These are phyloP conservation scores for Verticillium nonalfalfae DNA, from an alignment of 2,329 filamentous ascomycete species.

Conservation along the genomic window DNA sequence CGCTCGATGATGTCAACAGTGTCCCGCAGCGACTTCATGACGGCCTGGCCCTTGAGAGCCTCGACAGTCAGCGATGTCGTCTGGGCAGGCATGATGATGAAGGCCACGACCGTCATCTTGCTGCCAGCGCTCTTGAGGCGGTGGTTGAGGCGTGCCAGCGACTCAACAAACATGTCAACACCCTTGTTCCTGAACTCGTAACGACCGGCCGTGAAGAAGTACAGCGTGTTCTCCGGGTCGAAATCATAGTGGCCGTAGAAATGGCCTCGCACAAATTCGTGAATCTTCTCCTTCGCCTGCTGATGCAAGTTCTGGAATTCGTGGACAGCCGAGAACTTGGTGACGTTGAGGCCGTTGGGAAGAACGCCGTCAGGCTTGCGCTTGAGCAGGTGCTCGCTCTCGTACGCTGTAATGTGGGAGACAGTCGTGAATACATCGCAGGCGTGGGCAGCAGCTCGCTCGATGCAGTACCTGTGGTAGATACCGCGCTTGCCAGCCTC, in stretches of 20 bases:
- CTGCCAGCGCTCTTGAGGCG: conserved; percentile 78
- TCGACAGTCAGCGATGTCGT: conserved; percentile 93
- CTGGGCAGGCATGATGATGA: conserved; percentile 98
- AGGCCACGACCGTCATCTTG: conserved; percentile 91
- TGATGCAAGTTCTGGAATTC: conserved; percentile 99
- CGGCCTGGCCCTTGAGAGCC: conserved; percentile 91
- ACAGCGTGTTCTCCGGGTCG: conserved; percentile 91
- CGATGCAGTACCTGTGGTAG: conserved; percentile 97
- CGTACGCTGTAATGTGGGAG: conserved; percentile 96
- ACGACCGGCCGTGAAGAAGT: conserved; percentile 93
- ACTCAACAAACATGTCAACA: conserved; percentile 99
- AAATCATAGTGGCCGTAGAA: conserved; percentile 99
- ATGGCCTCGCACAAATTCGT: conserved; percentile 95
- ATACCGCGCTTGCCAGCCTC: conserved; percentile 98
- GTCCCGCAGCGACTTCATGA: conserved; percentile 92
- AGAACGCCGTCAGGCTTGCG: conserved; percentile 94
- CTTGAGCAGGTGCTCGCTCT: conserved; percentile 95
- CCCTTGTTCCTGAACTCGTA: conserved; percentile 99
- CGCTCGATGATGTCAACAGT: conserved; percentile 90
- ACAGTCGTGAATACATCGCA: conserved; percentile 98
- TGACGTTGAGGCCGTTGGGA: conserved; percentile 95
- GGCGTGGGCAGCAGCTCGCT: conserved; percentile 84
- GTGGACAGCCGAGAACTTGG: conserved; percentile 96
- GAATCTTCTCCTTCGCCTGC: conserved; percentile 94
- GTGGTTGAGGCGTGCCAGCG: conserved; percentile 89